Percentiles rank a stretch among this genome's conserved stretches.
Evolutionary conservation across 2,329 filamentous ascomycete species (phyloP).

Genomic region (Monosporascus sp.): DNA sequence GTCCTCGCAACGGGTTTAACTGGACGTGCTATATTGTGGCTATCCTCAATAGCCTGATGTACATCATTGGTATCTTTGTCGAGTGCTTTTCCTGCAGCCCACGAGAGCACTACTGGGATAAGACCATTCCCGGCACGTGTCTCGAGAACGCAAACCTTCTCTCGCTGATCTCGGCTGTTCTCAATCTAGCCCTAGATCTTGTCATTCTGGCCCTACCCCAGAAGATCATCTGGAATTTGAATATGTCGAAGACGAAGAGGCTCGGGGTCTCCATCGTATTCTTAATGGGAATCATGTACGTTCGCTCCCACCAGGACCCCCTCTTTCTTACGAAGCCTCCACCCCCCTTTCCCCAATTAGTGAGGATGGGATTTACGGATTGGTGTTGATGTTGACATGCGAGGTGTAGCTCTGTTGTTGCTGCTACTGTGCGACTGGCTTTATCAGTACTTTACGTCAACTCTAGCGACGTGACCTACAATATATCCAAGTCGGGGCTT

Average conservation of each 20-base stretch:
- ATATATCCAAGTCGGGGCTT: no score
- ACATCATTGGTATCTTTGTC: neutral
- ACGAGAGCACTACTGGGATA: neutral
- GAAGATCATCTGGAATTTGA: constrained; percentile 41
- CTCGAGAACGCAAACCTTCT: neutral
- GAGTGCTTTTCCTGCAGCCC: neutral
- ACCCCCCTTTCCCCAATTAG: no score
- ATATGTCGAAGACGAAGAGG: constrained; percentile 33
- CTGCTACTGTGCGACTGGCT: no score
- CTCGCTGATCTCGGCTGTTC: constrained; percentile 16
- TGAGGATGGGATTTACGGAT: no score
- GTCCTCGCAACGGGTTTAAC: neutral
- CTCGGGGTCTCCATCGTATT: constrained; percentile 16
- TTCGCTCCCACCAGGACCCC: neutral
- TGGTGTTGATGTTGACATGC: no score
- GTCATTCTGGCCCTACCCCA: constrained; percentile 36
- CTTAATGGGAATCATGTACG: constrained; percentile 12
- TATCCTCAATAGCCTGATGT: neutral
- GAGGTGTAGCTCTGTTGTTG: no score
- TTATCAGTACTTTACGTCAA: no score
- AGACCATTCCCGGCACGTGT: neutral
- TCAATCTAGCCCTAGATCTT: constrained; percentile 31
- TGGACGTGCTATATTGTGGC: neutral
- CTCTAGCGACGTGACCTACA: no score
- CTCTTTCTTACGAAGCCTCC: no score